These are phyloP conservation scores for Bidens hawaiensis DNA, from an alignment of 140 eudicot genomes.

Conservation along the genomic window DNA sequence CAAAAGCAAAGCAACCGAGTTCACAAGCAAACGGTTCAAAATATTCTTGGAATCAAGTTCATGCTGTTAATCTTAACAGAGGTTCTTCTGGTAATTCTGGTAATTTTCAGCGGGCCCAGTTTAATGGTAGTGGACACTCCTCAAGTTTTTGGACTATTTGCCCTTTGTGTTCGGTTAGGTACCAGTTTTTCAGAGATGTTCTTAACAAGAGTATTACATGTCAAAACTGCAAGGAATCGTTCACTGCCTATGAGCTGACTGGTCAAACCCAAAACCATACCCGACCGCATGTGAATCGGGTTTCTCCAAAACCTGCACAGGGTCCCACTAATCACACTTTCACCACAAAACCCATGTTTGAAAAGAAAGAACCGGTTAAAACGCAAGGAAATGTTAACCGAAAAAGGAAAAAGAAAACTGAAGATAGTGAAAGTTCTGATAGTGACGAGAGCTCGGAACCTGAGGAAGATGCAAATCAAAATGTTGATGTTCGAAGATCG, in stretches of 20 bases:
- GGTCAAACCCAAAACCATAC: conserved; percentile 23
- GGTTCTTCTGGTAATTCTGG: conserved; percentile 5
- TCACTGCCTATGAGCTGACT: conserved; percentile 42
- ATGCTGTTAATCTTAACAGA: conserved; percentile 15
- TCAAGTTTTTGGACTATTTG: conserved; percentile 52
- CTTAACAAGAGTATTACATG: conserved; percentile 33
- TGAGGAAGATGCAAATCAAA: conserved; percentile 38
- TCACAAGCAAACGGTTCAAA: conserved; percentile 20
- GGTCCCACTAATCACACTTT: background rate
- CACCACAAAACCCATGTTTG: conserved; percentile 22
- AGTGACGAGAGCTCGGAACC: conserved; percentile 24
- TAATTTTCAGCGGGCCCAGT: conserved; percentile 9
- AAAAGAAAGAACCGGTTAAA: conserved; percentile 15
- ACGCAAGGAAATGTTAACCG: conserved; percentile 30
- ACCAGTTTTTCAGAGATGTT: conserved; percentile 33
- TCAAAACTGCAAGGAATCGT: conserved; percentile 47
- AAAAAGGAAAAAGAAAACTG: conserved; percentile 37
- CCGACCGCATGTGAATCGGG: conserved; percentile 15
- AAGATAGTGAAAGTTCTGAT: conserved; percentile 51
- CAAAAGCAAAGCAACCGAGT: conserved; percentile 26
- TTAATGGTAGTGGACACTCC: conserved; percentile 3
- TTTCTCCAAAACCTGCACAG: conserved; percentile 10
- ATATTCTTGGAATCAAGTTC: conserved; percentile 26
- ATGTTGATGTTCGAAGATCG: conserved; percentile 44
- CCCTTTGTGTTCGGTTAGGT: conserved; percentile 41